A percentile compares a stretch with the other conserved stretches of the same genome.
Evolutionary conservation across 2,329 filamentous ascomycete genomes (phyloP).

Genomic region (Colletotrichum melonis): DNA sequence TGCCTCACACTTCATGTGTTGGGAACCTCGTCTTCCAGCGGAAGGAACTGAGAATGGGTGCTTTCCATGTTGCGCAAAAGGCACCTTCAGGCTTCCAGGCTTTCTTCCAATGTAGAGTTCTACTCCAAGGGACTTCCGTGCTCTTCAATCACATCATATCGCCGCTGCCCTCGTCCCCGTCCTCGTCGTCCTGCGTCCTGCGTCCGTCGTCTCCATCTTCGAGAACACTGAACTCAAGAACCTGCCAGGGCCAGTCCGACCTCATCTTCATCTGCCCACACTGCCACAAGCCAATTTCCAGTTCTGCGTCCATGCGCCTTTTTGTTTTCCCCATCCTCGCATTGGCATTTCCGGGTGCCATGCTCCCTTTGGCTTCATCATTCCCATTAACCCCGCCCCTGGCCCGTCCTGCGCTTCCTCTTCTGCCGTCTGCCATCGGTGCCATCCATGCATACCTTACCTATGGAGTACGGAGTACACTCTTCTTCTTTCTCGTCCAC

Average conservation of each 20-base stretch:
- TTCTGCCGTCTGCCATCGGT: no score
- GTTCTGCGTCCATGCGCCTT: neutral
- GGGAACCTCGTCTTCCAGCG: neutral
- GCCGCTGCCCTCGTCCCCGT: neutral
- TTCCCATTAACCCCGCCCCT: slow-evolving; percentile 6
- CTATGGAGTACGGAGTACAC: neutral
- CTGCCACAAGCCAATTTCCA: neutral
- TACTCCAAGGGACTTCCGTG: neutral
- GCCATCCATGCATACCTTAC: neutral
- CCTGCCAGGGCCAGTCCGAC: neutral
- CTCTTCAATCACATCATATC: slow-evolving; percentile 10
- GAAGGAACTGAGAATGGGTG: neutral
- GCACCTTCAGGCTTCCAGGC: no score
- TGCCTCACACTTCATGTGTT: no score
- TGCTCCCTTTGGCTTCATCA: slow-evolving; percentile 17
- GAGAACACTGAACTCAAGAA: neutral
- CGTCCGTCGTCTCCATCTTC: neutral
- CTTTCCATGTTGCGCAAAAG: neutral
- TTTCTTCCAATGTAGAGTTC: neutral
- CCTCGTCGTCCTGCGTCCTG: neutral
- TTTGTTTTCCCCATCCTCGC: slow-evolving; percentile 31
- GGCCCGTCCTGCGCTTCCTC: neutral
- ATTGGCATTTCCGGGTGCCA: slow-evolving; percentile 28
- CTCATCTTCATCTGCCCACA: neutral
- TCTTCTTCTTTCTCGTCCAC: neutral